Evolutionary conservation across 768 basidiomycete genomes (phyloP).

Genomic region (Cytidiella melzeri): DNA sequence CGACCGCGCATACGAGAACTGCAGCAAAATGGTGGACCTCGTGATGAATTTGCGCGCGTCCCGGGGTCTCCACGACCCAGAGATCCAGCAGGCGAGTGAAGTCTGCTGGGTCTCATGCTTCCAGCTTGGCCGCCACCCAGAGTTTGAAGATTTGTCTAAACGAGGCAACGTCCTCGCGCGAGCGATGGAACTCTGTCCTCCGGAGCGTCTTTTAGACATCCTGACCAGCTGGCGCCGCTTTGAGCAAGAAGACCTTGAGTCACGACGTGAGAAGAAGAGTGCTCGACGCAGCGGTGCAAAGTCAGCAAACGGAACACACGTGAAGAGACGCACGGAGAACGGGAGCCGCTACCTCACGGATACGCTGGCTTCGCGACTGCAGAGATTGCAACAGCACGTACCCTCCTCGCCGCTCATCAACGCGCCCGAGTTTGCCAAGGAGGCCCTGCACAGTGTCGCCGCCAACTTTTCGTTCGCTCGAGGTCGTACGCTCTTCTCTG

Average conservation of each 20-base stretch:
- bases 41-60: slow-evolving; percentile 44
- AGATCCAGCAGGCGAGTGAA: slow-evolving; percentile 57
- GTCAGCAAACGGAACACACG: slow-evolving; percentile 2
- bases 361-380: slow-evolving; percentile 56
- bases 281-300: slow-evolving; percentile 18
- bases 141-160: slow-evolving; percentile 60
- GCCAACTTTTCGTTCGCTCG: slow-evolving; percentile 66
- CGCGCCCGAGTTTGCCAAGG: slow-evolving; percentile 71
- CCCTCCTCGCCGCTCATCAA: slow-evolving; percentile 61
- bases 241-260: slow-evolving; percentile 58
- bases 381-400: slow-evolving; percentile 63
- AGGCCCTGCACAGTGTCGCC: slow-evolving; percentile 72
- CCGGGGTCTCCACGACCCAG: slow-evolving; percentile 29
- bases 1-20: slow-evolving; percentile 61
- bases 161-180: slow-evolving; percentile 71
- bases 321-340: background rate
- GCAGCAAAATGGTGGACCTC: slow-evolving; percentile 62
- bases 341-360: slow-evolving; percentile 1
- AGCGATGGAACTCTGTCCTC: slow-evolving; percentile 81
- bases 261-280: slow-evolving; percentile 39
- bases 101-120: slow-evolving; percentile 90
- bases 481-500: slow-evolving; percentile 19
- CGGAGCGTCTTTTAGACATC: slow-evolving; percentile 74
- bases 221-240: slow-evolving; percentile 70
- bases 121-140: slow-evolving; percentile 78